Base-by-base conservation (phyloP, 805 yeast species). In the Candida andamanensis region DNA sequence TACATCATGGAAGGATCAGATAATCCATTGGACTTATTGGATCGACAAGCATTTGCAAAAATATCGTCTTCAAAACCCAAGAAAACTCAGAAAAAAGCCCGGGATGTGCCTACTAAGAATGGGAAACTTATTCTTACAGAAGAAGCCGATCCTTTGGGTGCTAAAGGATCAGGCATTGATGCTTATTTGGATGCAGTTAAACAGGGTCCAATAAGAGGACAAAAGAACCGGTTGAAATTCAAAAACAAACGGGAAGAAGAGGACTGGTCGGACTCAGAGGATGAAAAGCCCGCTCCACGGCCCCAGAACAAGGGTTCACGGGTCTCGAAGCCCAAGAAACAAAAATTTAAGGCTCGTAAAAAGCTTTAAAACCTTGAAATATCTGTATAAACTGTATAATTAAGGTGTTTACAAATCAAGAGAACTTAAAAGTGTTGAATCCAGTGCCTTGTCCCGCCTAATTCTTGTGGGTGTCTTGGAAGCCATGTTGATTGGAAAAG, bases 121-220 rank as follows among this genome's bases (percentile, higher is more conserved):
- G 95, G 95, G 18, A 80, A 78, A 53, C 54, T 84, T 35, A 74
- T 85, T 34, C 73, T 86, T 47, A 67, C 60, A 35, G 86, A 79
- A 32, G 58, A 57, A 22, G 69, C 69, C 26, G 81, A 76, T 47
- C 59, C 59, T n/a, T 50, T 63, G 44, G 51, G 52, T 15, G 58
- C 60, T 17, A 61, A 65, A 34, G 58, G 57, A 4, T 53, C 67
- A 28, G 95, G 96, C 12, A 75, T 90, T 43, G 84, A 84, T 52
- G 97, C 97, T 0, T 92, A 92, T 55, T 74, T 87, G 44, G 96
- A 87, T 41, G 98, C 98, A 5, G 86, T 92, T 15, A 81, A 76
- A 56, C 84, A 82, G 47, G 97, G 92, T 15, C 97, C 97, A 18
- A 78, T 87, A 3, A 80, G 95, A 59, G 96, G 97, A 37, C 96